These are phyloP conservation scores for Gynandropsis gynandra DNA, from an alignment of 345 rosid species.

Conservation along the genomic window DNA sequence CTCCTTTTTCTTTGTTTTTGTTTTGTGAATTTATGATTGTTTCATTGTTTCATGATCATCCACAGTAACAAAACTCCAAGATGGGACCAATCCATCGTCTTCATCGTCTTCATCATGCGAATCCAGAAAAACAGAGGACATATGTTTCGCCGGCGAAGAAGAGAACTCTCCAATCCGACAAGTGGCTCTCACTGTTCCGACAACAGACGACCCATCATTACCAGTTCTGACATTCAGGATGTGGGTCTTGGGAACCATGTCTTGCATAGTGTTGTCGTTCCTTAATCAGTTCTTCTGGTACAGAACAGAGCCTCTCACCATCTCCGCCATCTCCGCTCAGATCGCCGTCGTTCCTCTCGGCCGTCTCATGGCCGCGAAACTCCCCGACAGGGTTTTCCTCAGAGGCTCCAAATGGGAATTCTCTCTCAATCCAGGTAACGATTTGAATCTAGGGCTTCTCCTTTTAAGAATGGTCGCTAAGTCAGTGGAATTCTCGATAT, in stretches of 20 bases:
- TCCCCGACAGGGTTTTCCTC: slow-evolving; percentile 61
- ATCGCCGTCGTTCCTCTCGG: slow-evolving; percentile 94
- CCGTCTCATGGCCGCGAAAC: slow-evolving; percentile 73
- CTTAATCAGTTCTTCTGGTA: slow-evolving; percentile 97
- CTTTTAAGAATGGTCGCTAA: no score
- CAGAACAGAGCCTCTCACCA: slow-evolving; percentile 81
- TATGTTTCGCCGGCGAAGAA: slow-evolving; percentile 20
- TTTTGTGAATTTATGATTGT: neutral
- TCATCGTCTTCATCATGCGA: slow-evolving; percentile 27
- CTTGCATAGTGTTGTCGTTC: slow-evolving; percentile 69
- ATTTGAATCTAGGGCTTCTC: neutral
- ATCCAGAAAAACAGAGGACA: slow-evolving; percentile 20
- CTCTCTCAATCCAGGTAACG: slow-evolving; percentile 55
- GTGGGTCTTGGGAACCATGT: slow-evolving; percentile 84
- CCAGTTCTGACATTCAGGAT: slow-evolving; percentile 84
- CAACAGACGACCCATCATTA: slow-evolving; percentile 75
- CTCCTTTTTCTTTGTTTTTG: neutral
- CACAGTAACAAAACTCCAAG: slow-evolving; percentile 21
- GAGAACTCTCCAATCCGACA: slow-evolving; percentile 82
- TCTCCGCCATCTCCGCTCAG: slow-evolving; percentile 95
- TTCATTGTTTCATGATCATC: neutral
- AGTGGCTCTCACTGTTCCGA: slow-evolving; percentile 87
- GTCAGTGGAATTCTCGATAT: no score
- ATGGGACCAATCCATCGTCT: slow-evolving; percentile 6
- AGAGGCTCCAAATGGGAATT: slow-evolving; percentile 65